A percentile compares a stretch with the other conserved stretches of the same genome.
These are phyloP conservation scores for Lithospermum erythrorhizon DNA, from an alignment of 257 asterid species.

Conservation along the genomic window DNA sequence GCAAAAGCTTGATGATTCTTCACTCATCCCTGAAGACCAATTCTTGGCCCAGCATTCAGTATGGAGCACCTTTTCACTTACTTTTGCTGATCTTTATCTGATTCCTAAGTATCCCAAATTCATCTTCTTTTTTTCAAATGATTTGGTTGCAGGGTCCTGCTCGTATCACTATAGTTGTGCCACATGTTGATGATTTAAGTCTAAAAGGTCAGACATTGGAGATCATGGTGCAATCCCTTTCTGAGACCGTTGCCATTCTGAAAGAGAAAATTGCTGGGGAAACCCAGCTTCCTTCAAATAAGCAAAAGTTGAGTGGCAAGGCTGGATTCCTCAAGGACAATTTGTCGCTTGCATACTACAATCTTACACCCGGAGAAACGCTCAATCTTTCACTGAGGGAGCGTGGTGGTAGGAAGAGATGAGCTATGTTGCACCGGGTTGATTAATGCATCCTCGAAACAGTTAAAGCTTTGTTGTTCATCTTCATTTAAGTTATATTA, in stretches of 20 bases:
- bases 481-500: constrained; percentile 16
- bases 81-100: background rate
- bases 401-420: constrained; percentile 99
- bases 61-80: constrained; percentile 11
- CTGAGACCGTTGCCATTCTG: constrained; percentile 74
- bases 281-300: constrained; percentile 87
- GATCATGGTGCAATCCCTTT: constrained; percentile 58
- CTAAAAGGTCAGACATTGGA: constrained; percentile 82
- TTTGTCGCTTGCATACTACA: constrained; percentile 86
- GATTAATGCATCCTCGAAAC: constrained; percentile 12
- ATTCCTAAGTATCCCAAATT: background rate
- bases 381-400: constrained; percentile 83
- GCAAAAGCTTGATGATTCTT: constrained; percentile 78
- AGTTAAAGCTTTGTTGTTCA: constrained; percentile 6
- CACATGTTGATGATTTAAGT: constrained; percentile 82
- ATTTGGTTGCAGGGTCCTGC: constrained; percentile 66
- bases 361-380: constrained; percentile 59
- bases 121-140: constrained; percentile 6
- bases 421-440: constrained; percentile 22
- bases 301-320: constrained; percentile 93
- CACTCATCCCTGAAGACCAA: constrained; percentile 80
- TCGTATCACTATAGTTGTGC: constrained; percentile 58
- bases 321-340: constrained; percentile 98
- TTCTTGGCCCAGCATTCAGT: constrained; percentile 71
- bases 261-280: constrained; percentile 95